A percentile compares a stretch with the other conserved stretches of the same genome.
phyloP scores from a whole-genome alignment of 2,329 filamentous ascomycete species.

The Dryadomyces quercivorus region DNA sequence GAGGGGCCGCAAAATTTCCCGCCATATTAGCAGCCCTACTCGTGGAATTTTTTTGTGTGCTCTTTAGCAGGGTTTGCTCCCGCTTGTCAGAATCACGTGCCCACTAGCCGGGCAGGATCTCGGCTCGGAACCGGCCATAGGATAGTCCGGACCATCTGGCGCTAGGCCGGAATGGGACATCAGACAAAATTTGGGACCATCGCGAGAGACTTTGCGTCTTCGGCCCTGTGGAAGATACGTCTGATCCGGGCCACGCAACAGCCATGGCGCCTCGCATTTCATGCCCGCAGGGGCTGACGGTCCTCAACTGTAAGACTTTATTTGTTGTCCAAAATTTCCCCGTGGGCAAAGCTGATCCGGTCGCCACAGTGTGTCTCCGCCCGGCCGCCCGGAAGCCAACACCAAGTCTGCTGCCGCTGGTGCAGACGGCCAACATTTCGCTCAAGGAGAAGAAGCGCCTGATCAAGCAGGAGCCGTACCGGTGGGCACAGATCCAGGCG shows the following conservation, averaged over 20 bases:
- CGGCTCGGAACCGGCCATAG: not conserved
- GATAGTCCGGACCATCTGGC: not conserved
- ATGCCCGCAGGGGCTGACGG: constrained; percentile 45
- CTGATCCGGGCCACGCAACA: constrained; percentile 8
- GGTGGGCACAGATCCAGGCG: constrained; percentile 67
- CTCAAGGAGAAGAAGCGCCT: constrained; percentile 51
- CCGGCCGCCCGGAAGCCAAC: constrained; percentile 31
- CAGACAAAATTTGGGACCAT: constrained; percentile 8
- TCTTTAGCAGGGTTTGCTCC: constrained; percentile 3
- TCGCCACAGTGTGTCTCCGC: constrained; percentile 44
- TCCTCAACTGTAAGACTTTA: constrained; percentile 40
- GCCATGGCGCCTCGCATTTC: constrained; percentile 58
- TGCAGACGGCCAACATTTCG: constrained; percentile 53
- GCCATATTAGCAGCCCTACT: constrained; percentile 10
- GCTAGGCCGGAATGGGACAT: constrained; percentile 3
- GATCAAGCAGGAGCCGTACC: constrained; percentile 68
- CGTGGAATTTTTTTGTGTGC: constrained; percentile 8
- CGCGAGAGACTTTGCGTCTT: constrained; percentile 4
- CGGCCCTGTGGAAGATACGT: not conserved
- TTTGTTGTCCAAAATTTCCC: constrained; percentile 11
- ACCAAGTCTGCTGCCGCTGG: constrained; percentile 42
- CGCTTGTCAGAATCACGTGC: not conserved
- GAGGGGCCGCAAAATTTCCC: constrained; percentile 10
- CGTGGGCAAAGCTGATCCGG: not conserved
- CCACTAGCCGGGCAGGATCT: no score